phyloP scores from a whole-genome alignment of 257 asterid genomes.

The Perilla frutescens region DNA sequence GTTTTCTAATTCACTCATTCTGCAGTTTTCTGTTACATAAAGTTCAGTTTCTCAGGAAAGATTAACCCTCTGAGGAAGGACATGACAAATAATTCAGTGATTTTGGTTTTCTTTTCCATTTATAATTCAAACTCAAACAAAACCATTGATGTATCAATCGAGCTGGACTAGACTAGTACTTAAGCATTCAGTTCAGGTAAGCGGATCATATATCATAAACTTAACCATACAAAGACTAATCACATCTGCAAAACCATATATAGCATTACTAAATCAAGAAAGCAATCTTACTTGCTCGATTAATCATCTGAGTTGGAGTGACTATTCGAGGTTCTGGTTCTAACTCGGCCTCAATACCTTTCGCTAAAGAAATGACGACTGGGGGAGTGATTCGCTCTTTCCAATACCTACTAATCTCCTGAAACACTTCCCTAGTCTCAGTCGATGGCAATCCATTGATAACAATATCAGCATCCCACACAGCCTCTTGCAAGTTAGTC shows the following conservation, averaged over 20 bases:
- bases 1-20: background rate
- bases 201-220: constrained; percentile 8
- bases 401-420: constrained; percentile 86
- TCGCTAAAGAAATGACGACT: constrained; percentile 77
- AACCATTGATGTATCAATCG: background rate
- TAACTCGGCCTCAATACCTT: constrained; percentile 93
- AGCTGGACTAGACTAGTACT: constrained; percentile 9
- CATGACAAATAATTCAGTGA: background rate
- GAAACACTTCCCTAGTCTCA: constrained; percentile 77
- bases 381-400: constrained; percentile 76
- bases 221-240: background rate
- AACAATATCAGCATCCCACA: constrained; percentile 98
- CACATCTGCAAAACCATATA: constrained; percentile 25
- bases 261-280: background rate
- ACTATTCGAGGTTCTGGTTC: constrained; percentile 86
- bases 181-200: background rate
- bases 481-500: constrained; percentile 95
- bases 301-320: constrained; percentile 96
- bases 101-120: background rate
- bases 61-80: background rate
- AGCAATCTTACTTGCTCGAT: constrained; percentile 73
- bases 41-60: background rate
- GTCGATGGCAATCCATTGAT: constrained; percentile 94
- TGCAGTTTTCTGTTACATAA: background rate
- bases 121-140: constrained; percentile 11